Evolutionary conservation across 2,329 filamentous ascomycete genomes (phyloP).

Genomic region (Verruconis gallopava): DNA sequence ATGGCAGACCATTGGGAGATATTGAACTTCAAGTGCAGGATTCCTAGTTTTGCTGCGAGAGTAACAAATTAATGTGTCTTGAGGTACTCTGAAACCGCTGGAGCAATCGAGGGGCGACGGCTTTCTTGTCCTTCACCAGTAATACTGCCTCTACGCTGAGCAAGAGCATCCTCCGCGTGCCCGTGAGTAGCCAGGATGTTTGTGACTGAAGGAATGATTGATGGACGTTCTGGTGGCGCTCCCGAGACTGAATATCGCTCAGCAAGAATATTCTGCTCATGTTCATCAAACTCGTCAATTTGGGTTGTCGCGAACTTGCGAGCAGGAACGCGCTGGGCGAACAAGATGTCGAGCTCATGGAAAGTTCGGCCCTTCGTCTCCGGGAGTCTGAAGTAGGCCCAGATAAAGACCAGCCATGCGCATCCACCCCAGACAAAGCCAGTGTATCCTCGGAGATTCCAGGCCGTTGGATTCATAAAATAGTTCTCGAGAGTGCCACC

Average conservation of each 20-base stretch:
- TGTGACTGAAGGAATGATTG: not conserved
- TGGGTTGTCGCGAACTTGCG: constrained; percentile 54
- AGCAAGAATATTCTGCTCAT: constrained; percentile 1
- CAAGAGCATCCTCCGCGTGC: not conserved
- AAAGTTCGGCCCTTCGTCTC: constrained; percentile 71
- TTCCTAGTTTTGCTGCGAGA: too few species aligned
- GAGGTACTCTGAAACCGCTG: not conserved
- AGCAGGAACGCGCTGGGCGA: constrained; percentile 58
- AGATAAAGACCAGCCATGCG: constrained; percentile 68
- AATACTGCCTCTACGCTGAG: not conserved
- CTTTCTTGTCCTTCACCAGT: not conserved
- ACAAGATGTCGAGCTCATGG: constrained; percentile 74
- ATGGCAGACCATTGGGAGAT: too few species aligned
- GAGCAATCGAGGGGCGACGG: not conserved
- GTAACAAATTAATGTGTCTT: not conserved
- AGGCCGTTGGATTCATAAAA: constrained; percentile 78
- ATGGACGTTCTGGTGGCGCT: not conserved
- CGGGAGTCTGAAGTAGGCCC: constrained; percentile 68
- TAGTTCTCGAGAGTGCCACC: constrained; percentile 75
- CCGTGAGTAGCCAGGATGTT: not conserved
- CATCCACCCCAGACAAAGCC: constrained; percentile 82
- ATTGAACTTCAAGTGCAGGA: too few species aligned
- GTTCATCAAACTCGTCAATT: constrained; percentile 39
- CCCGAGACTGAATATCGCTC: not conserved
- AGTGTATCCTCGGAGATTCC: constrained; percentile 78